phyloP scores from a whole-genome alignment of 225 moss, liverwort and hornwort species.

The Lunularia cruciata region DNA sequence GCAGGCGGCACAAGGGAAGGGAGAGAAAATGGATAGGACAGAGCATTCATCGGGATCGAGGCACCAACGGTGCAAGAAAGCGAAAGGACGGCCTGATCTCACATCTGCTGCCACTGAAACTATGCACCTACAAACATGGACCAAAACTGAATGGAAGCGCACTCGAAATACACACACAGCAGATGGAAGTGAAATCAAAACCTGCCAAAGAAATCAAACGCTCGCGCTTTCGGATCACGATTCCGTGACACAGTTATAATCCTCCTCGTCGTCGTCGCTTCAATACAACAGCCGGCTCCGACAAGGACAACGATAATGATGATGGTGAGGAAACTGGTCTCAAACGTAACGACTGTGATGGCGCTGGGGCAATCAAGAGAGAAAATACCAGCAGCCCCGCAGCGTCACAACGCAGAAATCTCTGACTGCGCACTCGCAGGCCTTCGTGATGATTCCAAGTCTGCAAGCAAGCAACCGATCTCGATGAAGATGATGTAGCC shows the following conservation, averaged over 20 bases:
- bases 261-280: not conserved
- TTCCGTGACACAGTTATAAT: not conserved
- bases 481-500: too few relatives aligned
- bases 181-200: not conserved
- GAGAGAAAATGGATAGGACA: not conserved
- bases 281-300: not conserved
- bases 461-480: too few relatives aligned
- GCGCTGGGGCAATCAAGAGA: not conserved
- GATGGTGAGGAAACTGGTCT: not conserved
- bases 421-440: not conserved
- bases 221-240: not conserved
- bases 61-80: not conserved
- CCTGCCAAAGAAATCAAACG: not conserved
- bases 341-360: too few relatives aligned
- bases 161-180: not conserved
- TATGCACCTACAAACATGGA: not conserved
- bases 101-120: not conserved
- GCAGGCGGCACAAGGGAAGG: not conserved
- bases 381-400: not conserved
- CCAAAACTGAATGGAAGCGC: not conserved
- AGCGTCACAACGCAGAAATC: not conserved
- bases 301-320: not conserved
- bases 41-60: slow-evolving; percentile 7
- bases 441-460: too few relatives aligned
- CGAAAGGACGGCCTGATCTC: not conserved